phyloP scores from a whole-genome alignment of 2,329 filamentous ascomycete genomes.

The Chaetomiaceae sp. region DNA sequence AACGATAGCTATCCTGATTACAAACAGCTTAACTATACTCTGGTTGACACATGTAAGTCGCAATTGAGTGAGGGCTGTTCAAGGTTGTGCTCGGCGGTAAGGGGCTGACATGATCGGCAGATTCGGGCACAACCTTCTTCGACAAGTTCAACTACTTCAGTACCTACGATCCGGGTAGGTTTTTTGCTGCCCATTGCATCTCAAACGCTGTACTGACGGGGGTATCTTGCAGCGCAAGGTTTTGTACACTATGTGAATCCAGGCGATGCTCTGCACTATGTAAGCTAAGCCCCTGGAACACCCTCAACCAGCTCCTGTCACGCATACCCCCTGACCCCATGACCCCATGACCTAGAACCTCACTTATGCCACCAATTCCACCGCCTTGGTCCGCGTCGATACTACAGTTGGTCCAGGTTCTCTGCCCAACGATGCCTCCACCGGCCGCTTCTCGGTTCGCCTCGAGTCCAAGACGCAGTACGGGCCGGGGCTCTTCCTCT shows the following conservation, averaged over 20 bases:
- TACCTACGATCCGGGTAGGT: constrained; percentile 43
- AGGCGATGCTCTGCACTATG: constrained; percentile 36
- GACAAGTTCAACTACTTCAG: constrained; percentile 50
- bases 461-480: constrained; percentile 56
- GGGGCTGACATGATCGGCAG: constrained; percentile 29
- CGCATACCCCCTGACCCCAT: too few relatives aligned
- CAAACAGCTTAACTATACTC: constrained; percentile 38
- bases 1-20: constrained; percentile 42
- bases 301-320: too few relatives aligned
- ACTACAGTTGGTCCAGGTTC: constrained; percentile 46
- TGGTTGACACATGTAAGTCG: constrained; percentile 44
- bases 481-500: constrained; percentile 59
- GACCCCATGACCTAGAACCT: constrained; percentile 47
- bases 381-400: constrained; percentile 56
- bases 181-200: too few relatives aligned
- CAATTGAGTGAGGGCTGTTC: too few relatives aligned
- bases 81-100: neutral
- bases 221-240: constrained; percentile 33
- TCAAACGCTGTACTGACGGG: neutral
- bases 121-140: constrained; percentile 46
- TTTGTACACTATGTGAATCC: constrained; percentile 49
- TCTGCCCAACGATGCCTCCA: constrained; percentile 44
- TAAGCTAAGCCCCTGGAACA: constrained; percentile 25
- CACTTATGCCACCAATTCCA: constrained; percentile 49
- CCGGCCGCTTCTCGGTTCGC: constrained; percentile 57